Evolutionary conservation across 108 stramenopile species (phyloP), one percentile per base, ranked within the genome.

Genomic region (Stephanodiscus triporus): DNA sequence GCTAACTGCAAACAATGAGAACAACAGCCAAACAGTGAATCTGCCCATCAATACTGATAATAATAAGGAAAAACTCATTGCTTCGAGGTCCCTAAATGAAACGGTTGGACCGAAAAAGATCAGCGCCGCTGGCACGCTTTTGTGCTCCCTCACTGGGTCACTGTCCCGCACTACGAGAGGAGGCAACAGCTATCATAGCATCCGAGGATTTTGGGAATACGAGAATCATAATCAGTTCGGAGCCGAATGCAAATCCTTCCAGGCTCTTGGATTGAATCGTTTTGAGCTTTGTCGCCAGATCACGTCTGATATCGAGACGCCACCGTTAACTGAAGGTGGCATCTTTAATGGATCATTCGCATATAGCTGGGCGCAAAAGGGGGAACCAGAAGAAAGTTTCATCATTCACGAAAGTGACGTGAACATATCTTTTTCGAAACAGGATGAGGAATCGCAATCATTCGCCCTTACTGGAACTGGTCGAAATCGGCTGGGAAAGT

Each of bases 291-390:
- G 43, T 26, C 60, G 58, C 17, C 38, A 71, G 49, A 29, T 71
- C 17, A 4, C 60, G 20, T 48, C 70, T 10, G 42, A 42, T 13
- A 56, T 48, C 11, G 14, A 38, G 27, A 19, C 37, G 49, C 17
- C 22, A 32, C 30, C 22, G 22, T 62, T 71, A 40, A 58, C 70
- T 61, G 10, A 47, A 36, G 53, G 19, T 50, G 47, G 70, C 19
- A 61, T 24, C 47, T 71, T 61, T 50, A 26, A 71, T 50, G 70
- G 59, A 27, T 61, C 59, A 10, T 71, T 71, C 61, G 47, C 60
- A 11, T 51, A 49, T 23, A 43, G 23, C 0, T 23, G 4, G 42
- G 6, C 11, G 29, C 20, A 50, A 23, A 23, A 70, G 43, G 42
- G 29, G 7, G 22, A 43, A 11, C 40, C 2, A 16, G n/a, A 11